Percentiles rank a stretch among this genome's conserved stretches.
These are phyloP conservation scores for Phaeophleospora eucalypticola DNA, from an alignment of 2,329 filamentous ascomycete genomes.

Conservation along the genomic window DNA sequence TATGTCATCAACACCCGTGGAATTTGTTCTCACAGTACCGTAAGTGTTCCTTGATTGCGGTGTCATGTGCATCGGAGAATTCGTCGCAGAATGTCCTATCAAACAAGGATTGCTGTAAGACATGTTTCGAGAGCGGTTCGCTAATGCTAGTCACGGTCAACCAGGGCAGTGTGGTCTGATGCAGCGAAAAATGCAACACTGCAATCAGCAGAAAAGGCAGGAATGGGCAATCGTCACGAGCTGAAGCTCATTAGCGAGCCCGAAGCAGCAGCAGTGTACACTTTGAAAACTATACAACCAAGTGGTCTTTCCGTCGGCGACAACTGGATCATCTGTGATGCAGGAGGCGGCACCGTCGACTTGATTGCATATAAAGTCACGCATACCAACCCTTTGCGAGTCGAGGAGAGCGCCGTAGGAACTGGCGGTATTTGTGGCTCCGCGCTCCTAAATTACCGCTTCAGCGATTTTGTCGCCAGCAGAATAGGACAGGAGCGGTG, in stretches of 20 bases:
- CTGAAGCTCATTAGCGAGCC: conserved; percentile 78
- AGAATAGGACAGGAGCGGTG: conserved; percentile 63
- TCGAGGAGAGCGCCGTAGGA: conserved; percentile 75
- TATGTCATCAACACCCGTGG: conserved; percentile 69
- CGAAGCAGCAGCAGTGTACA: conserved; percentile 75
- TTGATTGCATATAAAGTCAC: conserved; percentile 79
- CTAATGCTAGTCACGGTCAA: too few relatives aligned
- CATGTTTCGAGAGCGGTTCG: too few relatives aligned
- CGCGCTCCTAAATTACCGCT: conserved; percentile 74
- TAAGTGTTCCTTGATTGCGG: too few relatives aligned
- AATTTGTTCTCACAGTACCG: conserved; percentile 79
- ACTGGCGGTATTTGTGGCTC: conserved; percentile 74
- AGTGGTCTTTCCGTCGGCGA: conserved; percentile 67
- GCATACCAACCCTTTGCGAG: conserved; percentile 64
- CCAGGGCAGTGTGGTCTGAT: conserved; percentile 80
- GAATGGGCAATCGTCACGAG: conserved; percentile 66
- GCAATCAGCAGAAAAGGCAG: conserved; percentile 71
- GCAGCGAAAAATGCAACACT: conserved; percentile 79
- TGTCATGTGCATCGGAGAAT: too few relatives aligned
- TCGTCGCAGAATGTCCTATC: too few relatives aligned
- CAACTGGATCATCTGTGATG: conserved; percentile 57
- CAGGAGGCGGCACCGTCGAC: conserved; percentile 61
- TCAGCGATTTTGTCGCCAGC: conserved; percentile 69
- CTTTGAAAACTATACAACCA: conserved; percentile 72
- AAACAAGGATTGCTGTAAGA: too few relatives aligned